Conservation (phyloP, 306 rosid species). For the Cercis canadensis region DNA sequence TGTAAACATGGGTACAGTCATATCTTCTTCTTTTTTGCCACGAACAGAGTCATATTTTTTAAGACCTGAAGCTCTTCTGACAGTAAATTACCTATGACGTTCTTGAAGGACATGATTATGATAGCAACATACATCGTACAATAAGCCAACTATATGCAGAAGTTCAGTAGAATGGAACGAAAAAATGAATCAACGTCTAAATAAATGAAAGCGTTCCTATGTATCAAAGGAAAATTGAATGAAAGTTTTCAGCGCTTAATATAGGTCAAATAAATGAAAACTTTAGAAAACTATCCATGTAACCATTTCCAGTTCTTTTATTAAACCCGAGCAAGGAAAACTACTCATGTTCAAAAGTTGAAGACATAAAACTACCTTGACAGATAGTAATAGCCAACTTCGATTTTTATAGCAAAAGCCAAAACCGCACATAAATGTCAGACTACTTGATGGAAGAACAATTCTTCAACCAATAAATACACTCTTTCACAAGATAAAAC, state of each 20-base stretch:
- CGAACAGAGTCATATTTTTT: too few relatives aligned
- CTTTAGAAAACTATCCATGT: neutral
- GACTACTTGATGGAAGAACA: neutral
- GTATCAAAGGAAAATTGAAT: too few relatives aligned
- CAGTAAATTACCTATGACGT: neutral
- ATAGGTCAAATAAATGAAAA: conserved; percentile 1
- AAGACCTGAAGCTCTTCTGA: too few relatives aligned
- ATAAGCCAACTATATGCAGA: conserved; percentile 15
- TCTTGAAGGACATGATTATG: neutral
- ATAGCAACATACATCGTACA: neutral
- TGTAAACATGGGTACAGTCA: too few relatives aligned
- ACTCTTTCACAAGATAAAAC: conserved; percentile 2
- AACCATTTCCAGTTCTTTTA: conserved; percentile 29
- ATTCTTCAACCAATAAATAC: neutral
- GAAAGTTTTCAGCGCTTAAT: neutral
- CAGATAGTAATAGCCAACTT: conserved; percentile 5
- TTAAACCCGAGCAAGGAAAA: conserved; percentile 30
- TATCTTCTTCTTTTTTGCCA: too few relatives aligned
- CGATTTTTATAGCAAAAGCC: conserved; percentile 17
- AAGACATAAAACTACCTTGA: conserved; percentile 22
- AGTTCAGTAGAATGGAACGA: conserved; percentile 9
- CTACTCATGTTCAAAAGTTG: neutral
- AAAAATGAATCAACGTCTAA: too few relatives aligned
- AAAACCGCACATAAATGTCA: neutral
- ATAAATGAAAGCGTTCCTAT: too few relatives aligned